These are phyloP conservation scores for Petunia secreta DNA, from an alignment of 257 asterid genomes.

Conservation along the genomic window DNA sequence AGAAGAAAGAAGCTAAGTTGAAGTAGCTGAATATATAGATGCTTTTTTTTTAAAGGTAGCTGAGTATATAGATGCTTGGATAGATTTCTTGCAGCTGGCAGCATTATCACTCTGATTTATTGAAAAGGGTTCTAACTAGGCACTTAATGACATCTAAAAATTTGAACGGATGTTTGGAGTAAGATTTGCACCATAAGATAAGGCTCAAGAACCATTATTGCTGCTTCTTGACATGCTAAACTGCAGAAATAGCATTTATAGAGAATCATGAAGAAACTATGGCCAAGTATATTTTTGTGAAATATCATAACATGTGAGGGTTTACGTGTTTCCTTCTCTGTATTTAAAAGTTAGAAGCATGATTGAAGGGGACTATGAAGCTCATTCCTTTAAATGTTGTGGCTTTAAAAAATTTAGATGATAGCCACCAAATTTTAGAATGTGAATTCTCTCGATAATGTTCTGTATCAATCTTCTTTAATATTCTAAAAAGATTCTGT, in stretches of 20 bases:
- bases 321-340: not conserved
- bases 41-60: not conserved
- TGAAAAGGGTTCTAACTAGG: not conserved
- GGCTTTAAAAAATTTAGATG: not conserved
- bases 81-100: not conserved
- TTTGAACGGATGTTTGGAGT: not conserved
- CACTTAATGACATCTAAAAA: not conserved
- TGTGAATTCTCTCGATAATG: not conserved
- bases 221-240: not conserved
- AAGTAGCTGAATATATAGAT: not conserved
- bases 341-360: not conserved
- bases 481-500: not conserved
- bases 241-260: not conserved
- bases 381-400: not conserved
- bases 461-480: too few relatives aligned
- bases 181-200: not conserved
- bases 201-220: not conserved
- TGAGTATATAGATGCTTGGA: not conserved
- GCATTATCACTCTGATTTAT: not conserved
- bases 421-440: not conserved
- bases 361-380: not conserved
- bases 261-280: not conserved
- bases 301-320: not conserved
- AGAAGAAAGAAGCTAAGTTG: not conserved
- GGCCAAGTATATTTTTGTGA: not conserved